A percentile compares a stretch with the other conserved stretches of the same genome.
These are phyloP conservation scores for Ogataea nakhonphanomensis DNA, from an alignment of 805 yeast species.

Conservation along the genomic window DNA sequence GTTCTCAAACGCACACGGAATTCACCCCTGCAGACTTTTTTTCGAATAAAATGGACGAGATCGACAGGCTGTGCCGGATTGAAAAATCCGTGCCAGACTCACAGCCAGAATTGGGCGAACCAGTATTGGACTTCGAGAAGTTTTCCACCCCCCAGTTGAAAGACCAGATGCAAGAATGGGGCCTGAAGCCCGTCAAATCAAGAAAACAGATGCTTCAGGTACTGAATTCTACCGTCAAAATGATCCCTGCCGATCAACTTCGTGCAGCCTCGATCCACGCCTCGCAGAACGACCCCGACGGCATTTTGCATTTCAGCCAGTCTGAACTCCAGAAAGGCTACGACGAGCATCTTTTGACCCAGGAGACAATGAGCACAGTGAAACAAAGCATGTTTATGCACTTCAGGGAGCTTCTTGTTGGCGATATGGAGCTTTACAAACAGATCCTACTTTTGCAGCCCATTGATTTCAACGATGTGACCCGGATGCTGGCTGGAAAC, in stretches of 20 bases:
- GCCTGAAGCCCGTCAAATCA: slow-evolving; percentile 36
- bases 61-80: slow-evolving; percentile 7
- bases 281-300: slow-evolving; percentile 1
- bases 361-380: slow-evolving; percentile 9
- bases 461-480: slow-evolving; percentile 19
- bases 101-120: slow-evolving; percentile 12
- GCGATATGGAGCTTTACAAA: slow-evolving; percentile 14
- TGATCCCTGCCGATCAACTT: no score
- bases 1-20: slow-evolving; percentile 2
- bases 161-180: slow-evolving; percentile 34
- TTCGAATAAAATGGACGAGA: slow-evolving; percentile 14
- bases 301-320: slow-evolving; percentile 14
- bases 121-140: slow-evolving; percentile 15
- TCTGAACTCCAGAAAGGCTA: slow-evolving; percentile 14
- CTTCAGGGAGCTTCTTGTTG: slow-evolving; percentile 17
- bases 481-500: slow-evolving; percentile 12
- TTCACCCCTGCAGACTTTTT: slow-evolving; percentile 16
- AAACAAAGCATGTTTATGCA: slow-evolving; percentile 15
- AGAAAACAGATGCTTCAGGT: slow-evolving; percentile 34
- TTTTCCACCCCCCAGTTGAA: slow-evolving; percentile 20
- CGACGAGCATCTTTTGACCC: slow-evolving; percentile 10
- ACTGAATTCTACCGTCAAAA: slow-evolving; percentile 20
- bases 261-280: no score
- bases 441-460: slow-evolving; percentile 27
- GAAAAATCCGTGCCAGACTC: slow-evolving; percentile 21